These are phyloP conservation scores for Cajanus cajan DNA, from an alignment of 306 rosid genomes.

Conservation along the genomic window DNA sequence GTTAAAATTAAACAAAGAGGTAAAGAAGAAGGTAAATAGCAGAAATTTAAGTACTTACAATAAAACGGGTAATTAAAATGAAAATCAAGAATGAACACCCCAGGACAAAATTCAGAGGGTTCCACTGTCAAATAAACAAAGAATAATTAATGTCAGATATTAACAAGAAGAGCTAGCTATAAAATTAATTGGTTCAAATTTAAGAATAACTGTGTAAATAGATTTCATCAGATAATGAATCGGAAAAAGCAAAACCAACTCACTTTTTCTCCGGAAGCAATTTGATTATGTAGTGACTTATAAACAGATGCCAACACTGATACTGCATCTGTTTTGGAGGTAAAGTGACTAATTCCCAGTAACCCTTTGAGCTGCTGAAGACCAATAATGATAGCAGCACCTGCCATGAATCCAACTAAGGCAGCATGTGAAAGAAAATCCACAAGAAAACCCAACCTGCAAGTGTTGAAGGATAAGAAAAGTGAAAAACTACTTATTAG, in stretches of 20 bases:
- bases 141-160: not conserved
- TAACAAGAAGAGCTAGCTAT: not conserved
- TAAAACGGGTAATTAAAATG: slow-evolving; percentile 57
- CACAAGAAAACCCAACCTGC: slow-evolving; percentile 84
- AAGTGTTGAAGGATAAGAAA: not conserved
- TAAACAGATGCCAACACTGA: slow-evolving; percentile 66
- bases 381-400: slow-evolving; percentile 83
- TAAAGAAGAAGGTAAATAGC: not conserved
- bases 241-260: slow-evolving; percentile 21
- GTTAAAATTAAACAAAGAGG: not conserved
- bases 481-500: slow-evolving; percentile 30
- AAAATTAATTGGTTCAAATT: not conserved
- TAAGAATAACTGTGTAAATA: not conserved
- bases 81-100: slow-evolving; percentile 80
- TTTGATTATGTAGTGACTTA: slow-evolving; percentile 41
- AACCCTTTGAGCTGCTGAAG: slow-evolving; percentile 86
- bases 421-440: slow-evolving; percentile 94
- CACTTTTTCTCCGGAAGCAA: slow-evolving; percentile 35
- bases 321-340: slow-evolving; percentile 60
- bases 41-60: slow-evolving; percentile 52
- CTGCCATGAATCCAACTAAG: slow-evolving; percentile 90
- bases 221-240: not conserved
- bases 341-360: slow-evolving; percentile 65
- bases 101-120: slow-evolving; percentile 67
- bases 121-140: slow-evolving; percentile 49